Base-by-base conservation (phyloP, 2,329 filamentous ascomycete species). In the Fusarium sp. region DNA sequence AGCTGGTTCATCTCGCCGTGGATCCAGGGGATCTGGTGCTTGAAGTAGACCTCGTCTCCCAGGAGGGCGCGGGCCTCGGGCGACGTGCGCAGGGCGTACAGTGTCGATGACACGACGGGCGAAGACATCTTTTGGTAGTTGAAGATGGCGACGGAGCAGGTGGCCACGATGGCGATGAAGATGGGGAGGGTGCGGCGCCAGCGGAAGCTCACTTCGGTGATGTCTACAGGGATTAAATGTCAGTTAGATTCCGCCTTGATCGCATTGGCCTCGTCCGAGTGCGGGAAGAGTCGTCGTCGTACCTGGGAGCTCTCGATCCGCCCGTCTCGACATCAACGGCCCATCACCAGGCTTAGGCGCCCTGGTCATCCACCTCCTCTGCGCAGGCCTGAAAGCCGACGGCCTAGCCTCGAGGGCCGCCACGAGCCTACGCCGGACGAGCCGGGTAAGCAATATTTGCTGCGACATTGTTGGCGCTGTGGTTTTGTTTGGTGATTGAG, bases 101-200 rank as follows among this genome's bases (percentile, higher is more conserved):
- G 87, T 4, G 93, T 96, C 60, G 91, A 93, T 60, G 89, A 89
- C n/a, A 97, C 92, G 29, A 95, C 87, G 59, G 91, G 92, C 25
- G 90, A 93, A n/a, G 92, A 93, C 62, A 90, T 89, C 80, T 97
- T 97, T 80, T 99, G 95, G 87, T 99, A 98, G 86, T 99, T 99
- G 91, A 99, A 98, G 80, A 99, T 97, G 73, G 91, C 93, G 65
- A 96, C 83, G 71, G 90, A 90, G 71, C 90, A 91, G 60, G 86
- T 84, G 53, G 87, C 86, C 73, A 97, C 88, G 68, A 93, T 83
- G 68, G 87, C 80, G 58, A 91, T 78, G 85, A 98, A 98, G 78
- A 97, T 82, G 58, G 95, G 95, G 33, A 97, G 81, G 1, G 93
- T 93, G 73, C 87, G 87, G 60, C 85, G 78, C 91, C 91, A 94